Evolutionary conservation across 495 filamentous ascomycete species (phyloP), one percentile per base, ranked within the genome.

Genomic region (Hypoxylon intermedium): DNA sequence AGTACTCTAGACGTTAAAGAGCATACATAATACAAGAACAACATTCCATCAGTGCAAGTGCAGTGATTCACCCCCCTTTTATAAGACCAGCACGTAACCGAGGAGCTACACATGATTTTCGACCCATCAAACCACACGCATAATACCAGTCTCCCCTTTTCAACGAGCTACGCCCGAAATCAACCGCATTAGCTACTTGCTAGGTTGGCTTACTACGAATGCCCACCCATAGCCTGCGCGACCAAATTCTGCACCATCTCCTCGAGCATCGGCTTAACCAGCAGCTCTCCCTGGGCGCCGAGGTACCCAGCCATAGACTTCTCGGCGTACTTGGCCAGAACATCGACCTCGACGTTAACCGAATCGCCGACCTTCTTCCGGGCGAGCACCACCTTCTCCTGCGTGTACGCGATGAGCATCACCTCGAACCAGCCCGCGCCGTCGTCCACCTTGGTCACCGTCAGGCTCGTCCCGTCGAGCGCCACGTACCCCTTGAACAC

Each of bases 401-500:
- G 95, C 33, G 95, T 97, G 67, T 99, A 99, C n/a, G 90, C 85
- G 73, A 99, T 96, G 38, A 99, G 77, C 95, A 99, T 99, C 7
- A 99, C 89, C 83, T 98, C 94, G 85, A 89, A 98, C 87, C 89
- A 97, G 6, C 86, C 88, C 58, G 87, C 89, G 24, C 63, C 76
- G 30, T 89, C 89, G 67, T 91, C 77, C 1, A 98, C 94, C 63
- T 80, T 75, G 5, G 93, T 96, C 1, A 99, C 83, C 0, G 95
- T 99, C 79, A 99, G 75, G 69, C 92, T 97, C 24, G 94, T 92
- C n/a, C 95, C 95, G 73, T 99, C 95, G 38, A 99, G 81, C 36
- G 91, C 91, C 24, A 99, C 85, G 73, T 92, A 99, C 15, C 95
- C 95, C 82, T 99, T 99, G 80, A 94, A 89, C 2, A 99, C 92